A percentile compares a stretch with the other conserved stretches of the same genome.
Evolutionary conservation across 2,329 filamentous ascomycete genomes (phyloP).

Genomic region (Thielaviopsis populi): DNA sequence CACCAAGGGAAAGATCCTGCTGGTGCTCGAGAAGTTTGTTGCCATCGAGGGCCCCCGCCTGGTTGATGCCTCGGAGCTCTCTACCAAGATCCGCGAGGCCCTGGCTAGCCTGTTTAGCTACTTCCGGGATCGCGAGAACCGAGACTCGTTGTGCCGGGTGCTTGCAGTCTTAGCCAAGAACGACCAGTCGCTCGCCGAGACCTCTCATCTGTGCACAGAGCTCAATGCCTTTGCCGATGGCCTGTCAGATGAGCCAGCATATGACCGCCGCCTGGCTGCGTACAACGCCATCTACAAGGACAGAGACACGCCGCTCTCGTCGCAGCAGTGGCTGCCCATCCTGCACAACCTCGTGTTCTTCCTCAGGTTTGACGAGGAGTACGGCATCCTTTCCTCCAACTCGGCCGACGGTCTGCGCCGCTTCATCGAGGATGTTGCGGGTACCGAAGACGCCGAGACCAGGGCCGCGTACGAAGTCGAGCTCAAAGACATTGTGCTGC

Average conservation of each 20-base stretch:
- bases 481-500: slow-evolving; percentile 51
- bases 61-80: slow-evolving; percentile 16
- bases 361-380: slow-evolving; percentile 73
- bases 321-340: slow-evolving; percentile 72
- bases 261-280: slow-evolving; percentile 62
- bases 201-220: slow-evolving; percentile 57
- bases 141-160: slow-evolving; percentile 58
- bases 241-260: slow-evolving; percentile 74
- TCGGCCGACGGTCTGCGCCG: slow-evolving; percentile 66
- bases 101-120: slow-evolving; percentile 75
- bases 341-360: slow-evolving; percentile 82
- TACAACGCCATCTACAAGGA: slow-evolving; percentile 57
- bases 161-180: slow-evolving; percentile 54
- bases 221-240: slow-evolving; percentile 64
- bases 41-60: slow-evolving; percentile 39
- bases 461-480: slow-evolving; percentile 40
- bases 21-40: slow-evolving; percentile 69
- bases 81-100: slow-evolving; percentile 34
- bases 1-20: slow-evolving; percentile 66
- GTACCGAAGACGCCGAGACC: slow-evolving; percentile 22
- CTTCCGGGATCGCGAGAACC: slow-evolving; percentile 67
- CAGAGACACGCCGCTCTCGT: slow-evolving; percentile 42
- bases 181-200: slow-evolving; percentile 42
- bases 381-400: slow-evolving; percentile 65
- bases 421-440: slow-evolving; percentile 52